Evolutionary conservation across 2,329 filamentous ascomycete genomes (phyloP).

Genomic region (Diaporthe eres): DNA sequence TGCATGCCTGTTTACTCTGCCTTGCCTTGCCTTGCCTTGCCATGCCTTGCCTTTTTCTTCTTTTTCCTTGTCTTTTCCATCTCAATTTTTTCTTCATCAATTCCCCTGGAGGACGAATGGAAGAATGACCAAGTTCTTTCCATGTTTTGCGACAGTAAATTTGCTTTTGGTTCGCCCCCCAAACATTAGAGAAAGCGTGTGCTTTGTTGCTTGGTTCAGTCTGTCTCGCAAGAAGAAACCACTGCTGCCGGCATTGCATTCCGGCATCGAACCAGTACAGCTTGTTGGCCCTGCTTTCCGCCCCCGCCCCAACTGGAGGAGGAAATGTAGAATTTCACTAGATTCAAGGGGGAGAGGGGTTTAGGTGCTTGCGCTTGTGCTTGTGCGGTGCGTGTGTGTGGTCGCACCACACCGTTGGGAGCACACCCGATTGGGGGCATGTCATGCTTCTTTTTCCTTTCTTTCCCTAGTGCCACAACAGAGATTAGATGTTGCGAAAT

Average conservation of each 20-base stretch:
- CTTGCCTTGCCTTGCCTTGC: neutral
- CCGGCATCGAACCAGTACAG: slow-evolving; percentile 12
- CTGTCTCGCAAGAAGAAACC: slow-evolving; percentile 5
- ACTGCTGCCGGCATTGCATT: slow-evolving; percentile 10
- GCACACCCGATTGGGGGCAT: slow-evolving; percentile 16
- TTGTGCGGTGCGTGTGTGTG: neutral
- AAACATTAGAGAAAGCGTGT: slow-evolving; percentile 20
- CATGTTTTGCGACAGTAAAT: neutral
- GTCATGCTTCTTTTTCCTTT: neutral
- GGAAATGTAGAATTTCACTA: slow-evolving; percentile 24
- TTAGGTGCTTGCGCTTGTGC: neutral
- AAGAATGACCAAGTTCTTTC: neutral
- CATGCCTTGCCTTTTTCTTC: neutral
- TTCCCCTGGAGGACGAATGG: slow-evolving; percentile 11
- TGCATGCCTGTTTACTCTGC: slow-evolving; percentile 16
- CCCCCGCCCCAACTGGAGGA: neutral
- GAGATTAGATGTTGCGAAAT: slow-evolving; percentile 6
- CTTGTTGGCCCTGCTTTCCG: slow-evolving; percentile 13
- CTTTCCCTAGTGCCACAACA: slow-evolving; percentile 14
- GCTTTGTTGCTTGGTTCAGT: neutral
- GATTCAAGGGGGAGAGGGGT: neutral
- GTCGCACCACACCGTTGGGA: neutral
- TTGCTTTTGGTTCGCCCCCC: neutral
- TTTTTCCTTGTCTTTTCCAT: neutral
- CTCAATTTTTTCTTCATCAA: neutral